These are phyloP conservation scores for Aspergillus homomorphus DNA, from an alignment of 495 filamentous ascomycete genomes.

Conservation along the genomic window DNA sequence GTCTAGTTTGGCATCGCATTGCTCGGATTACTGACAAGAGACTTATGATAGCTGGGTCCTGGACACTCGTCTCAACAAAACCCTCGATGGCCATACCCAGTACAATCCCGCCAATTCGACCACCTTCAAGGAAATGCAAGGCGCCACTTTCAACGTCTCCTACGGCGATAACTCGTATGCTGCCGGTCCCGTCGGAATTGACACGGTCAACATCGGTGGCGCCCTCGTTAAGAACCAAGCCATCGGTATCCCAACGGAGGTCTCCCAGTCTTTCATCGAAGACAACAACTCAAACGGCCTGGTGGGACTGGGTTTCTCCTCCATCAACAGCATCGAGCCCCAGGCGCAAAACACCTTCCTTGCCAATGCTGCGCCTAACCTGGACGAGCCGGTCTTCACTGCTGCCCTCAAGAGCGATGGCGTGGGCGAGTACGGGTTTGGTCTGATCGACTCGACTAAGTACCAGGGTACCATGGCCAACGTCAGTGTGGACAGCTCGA, in stretches of 20 bases:
- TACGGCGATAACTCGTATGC: constrained; percentile 76
- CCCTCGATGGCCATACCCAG: constrained; percentile 51
- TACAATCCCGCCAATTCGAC: constrained; percentile 62
- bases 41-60: constrained; percentile 63
- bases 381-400: constrained; percentile 70
- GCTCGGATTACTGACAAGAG: constrained; percentile 4
- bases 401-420: constrained; percentile 60
- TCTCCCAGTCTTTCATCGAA: constrained; percentile 62
- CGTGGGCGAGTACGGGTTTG: constrained; percentile 75
- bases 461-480: constrained; percentile 64
- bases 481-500: constrained; percentile 56
- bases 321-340: constrained; percentile 69
- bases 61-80: constrained; percentile 54
- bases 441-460: constrained; percentile 61
- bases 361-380: constrained; percentile 62
- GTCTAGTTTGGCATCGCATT: neutral
- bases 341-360: constrained; percentile 74
- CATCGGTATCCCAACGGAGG: constrained; percentile 64
- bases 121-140: constrained; percentile 46
- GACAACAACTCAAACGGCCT: constrained; percentile 67
- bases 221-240: constrained; percentile 63
- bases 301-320: constrained; percentile 72
- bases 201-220: constrained; percentile 72
- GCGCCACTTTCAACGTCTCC: constrained; percentile 58
- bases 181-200: constrained; percentile 63